Base-by-base conservation (phyloP, 2,329 filamentous ascomycete species). In the Aspergillus nomiae region DNA sequence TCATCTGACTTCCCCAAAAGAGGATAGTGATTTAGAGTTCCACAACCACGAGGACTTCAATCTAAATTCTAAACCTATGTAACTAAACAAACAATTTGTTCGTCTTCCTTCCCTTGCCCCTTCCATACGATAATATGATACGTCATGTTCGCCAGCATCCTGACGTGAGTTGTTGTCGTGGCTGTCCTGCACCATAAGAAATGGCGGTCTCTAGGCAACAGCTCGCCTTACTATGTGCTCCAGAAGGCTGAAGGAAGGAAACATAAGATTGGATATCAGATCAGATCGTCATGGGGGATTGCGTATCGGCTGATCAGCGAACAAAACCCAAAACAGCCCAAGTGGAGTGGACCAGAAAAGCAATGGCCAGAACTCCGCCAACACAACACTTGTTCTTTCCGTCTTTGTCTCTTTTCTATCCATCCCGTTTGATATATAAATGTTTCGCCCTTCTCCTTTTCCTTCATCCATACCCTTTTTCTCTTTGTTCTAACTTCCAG, bases 351-450 rank as follows among this genome's bases (percentile, higher is more conserved):
- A 55, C 32, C 51, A 24, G n/a, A 36, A 55, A 55, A 55, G 51
- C 51, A 55, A 38, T 55, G 51, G 32, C 19, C 12, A 55, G 51
- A 55, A 55, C 12, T 26, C 32, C 32, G 51, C 51, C 51, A 55
- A 55, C 51, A 38, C 51, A 55, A 55, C 51, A 55, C 51, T 55
- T 55, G 51, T 55, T 55, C 51, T 55, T 55, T 55, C 32, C 32
- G 32, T 26, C 32, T 55, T 55, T 55, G 32, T 38, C 21, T 26
- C 51, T 38, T 41, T 41, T 41, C 21, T 38, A 4, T 14, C 9
- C 28, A 36, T 12, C 51, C 38, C 11, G 10, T 34, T 54, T 14
- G 30, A 38, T 55, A 38, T 38, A 38, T 41, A 24, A n/a, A 38
- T 38, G 10, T 9, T 32, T 55, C 51, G 32, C 26, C 32, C 11